Evolutionary conservation across 1,139 yeast species (phyloP).

Genomic region (Yamadazyma aaseri): DNA sequence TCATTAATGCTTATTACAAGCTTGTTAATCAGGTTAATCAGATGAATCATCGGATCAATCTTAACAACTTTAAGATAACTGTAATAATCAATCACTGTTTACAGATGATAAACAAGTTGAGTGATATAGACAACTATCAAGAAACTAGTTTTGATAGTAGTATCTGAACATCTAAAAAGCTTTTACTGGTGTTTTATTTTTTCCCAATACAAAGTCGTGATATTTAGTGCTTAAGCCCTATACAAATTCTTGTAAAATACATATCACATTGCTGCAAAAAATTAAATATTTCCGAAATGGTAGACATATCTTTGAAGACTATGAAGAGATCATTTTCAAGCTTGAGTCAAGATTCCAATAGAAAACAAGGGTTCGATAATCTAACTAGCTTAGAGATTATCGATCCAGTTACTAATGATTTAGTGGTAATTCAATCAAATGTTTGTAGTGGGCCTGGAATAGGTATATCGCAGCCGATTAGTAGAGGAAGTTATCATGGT

Average conservation of each 20-base stretch:
- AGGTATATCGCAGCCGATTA: no score
- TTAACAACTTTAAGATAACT: conserved; percentile 9
- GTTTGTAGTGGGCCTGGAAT: no score
- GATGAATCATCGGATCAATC: conserved; percentile 4
- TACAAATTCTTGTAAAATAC: no score
- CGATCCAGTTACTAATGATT: conserved; percentile 4
- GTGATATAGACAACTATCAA: not conserved
- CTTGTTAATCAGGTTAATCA: conserved; percentile 9
- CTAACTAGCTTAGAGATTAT: conserved; percentile 10
- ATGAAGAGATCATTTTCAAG: conserved; percentile 10
- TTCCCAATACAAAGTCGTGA: no score
- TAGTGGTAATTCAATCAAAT: not conserved
- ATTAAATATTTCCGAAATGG: no score
- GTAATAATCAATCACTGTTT: conserved; percentile 10
- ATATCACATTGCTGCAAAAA: not conserved
- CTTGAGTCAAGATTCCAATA: conserved; percentile 4
- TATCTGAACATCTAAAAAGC: no score
- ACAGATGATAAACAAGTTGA: conserved; percentile 4
- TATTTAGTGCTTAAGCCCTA: no score
- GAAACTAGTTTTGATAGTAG: conserved; percentile 8
- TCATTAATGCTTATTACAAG: conserved; percentile 9
- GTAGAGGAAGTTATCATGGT: no score
- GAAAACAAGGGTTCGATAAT: conserved; percentile 2
- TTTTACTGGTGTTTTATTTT: no score
- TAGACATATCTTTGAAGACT: conserved; percentile 1